Conservation (phyloP, 345 rosid genomes). For the Geranium rotundifolium region DNA sequence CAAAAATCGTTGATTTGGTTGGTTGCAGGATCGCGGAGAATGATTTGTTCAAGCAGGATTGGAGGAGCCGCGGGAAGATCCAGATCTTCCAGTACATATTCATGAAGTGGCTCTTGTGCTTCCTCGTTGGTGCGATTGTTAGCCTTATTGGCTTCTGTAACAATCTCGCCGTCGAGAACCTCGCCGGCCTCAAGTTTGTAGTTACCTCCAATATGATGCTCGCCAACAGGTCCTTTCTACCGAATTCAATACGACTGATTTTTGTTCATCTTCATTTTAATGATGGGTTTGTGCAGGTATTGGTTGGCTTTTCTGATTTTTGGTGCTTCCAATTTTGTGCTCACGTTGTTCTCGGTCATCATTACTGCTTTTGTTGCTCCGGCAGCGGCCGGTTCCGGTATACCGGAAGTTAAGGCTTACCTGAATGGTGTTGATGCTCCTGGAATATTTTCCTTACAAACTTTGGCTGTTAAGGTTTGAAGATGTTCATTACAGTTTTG, state of each 20-base stretch:
- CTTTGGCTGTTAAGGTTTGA: slow-evolving; percentile 63
- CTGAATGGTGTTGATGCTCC: slow-evolving; percentile 94
- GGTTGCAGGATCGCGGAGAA: slow-evolving; percentile 65
- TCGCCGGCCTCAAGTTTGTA: slow-evolving; percentile 76
- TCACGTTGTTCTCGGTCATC: slow-evolving; percentile 54
- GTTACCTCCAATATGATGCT: slow-evolving; percentile 89
- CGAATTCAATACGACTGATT: too few species aligned
- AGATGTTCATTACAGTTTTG: background rate
- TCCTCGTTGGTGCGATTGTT: slow-evolving; percentile 52
- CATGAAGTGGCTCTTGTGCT: slow-evolving; percentile 77
- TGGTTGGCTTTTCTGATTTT: slow-evolving; percentile 61
- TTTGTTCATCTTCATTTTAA: background rate
- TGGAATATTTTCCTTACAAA: slow-evolving; percentile 54
- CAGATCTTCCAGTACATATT: slow-evolving; percentile 64
- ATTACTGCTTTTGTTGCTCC: slow-evolving; percentile 65
- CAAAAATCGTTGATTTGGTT: background rate
- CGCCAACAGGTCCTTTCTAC: slow-evolving; percentile 39
- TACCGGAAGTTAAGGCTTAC: slow-evolving; percentile 94
- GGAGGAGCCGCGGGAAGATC: slow-evolving; percentile 57
- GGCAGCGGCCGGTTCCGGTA: slow-evolving; percentile 88
- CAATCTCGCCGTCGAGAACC: slow-evolving; percentile 86
- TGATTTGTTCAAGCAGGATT: slow-evolving; percentile 83
- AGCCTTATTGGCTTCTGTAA: slow-evolving; percentile 68
- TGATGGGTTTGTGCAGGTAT: slow-evolving; percentile 30
- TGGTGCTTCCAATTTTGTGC: slow-evolving; percentile 48